Evolutionary conservation across 179 eudicot species (phyloP), one percentile per base, ranked within the genome.

Genomic region (Monotropa hypopitys): DNA sequence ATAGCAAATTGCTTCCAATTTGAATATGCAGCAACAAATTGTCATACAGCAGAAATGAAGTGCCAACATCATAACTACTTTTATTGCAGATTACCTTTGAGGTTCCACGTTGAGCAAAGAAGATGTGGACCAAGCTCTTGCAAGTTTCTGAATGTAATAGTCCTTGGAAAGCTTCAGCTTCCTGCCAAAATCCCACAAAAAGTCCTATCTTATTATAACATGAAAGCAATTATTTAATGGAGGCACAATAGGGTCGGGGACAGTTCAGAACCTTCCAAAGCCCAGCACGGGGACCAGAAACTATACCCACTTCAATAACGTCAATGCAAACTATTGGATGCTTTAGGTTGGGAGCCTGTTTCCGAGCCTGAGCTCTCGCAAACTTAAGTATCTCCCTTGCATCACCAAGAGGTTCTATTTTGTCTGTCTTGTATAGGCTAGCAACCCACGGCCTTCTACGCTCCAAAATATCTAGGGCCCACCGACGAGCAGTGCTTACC

Each of bases 261-360:
- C 21, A 71, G 68, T 16, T 70, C 8, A 62, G 15, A 51, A 94
- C 97, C 98, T 94, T 94, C 94, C 88, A 86, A 77, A 93, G 87
- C 57, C 98, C 97, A 72, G 91, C 91, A 67, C 97, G 95, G 46
- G 93, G 92, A 68, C 98, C 98, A 77, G 89, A 83, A 80, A 86
- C 90, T 77, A 91, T 80, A 72, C 98, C 97, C 86, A 88, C 90
- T 84, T 93, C 98, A 76, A 93, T 79, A 66, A 85, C 97, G 81
- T 91, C 94, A 82, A 91, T 90, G 89, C 97, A 93, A 89, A 87
- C 84, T 77, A 84, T 72, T 61, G 98, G 98, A 74, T 93, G 98
- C 65, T 82, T 70, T 72, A 93, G 90, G 78, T 93, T 93, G 63
- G 98, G 98, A 84, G 94, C 97, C 80, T 78, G 90, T 84, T 84